A percentile compares a stretch with the other conserved stretches of the same genome.
These are phyloP conservation scores for Penicillium sp. DNA, from an alignment of 2,329 filamentous ascomycete genomes.

Conservation along the genomic window DNA sequence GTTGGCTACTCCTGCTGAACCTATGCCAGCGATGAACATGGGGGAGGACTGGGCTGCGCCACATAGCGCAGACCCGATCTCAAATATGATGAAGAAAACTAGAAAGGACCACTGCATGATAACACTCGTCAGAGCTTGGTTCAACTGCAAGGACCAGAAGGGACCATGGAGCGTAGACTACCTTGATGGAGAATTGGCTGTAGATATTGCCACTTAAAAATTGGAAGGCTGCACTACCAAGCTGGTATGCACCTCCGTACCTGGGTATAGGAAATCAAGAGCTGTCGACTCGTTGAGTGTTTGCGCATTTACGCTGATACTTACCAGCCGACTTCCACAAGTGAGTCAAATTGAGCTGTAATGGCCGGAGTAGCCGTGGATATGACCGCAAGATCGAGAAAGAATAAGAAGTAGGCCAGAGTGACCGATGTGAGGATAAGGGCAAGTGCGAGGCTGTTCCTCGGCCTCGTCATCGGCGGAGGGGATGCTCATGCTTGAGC, in stretches of 20 bases:
- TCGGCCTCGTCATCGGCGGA: too few relatives aligned
- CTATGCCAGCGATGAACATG: conserved; percentile 34
- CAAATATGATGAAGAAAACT: conserved; percentile 34
- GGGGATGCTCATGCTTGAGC: too few relatives aligned
- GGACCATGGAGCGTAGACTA: neutral
- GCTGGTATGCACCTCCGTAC: conserved; percentile 28
- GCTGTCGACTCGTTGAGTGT: too few relatives aligned
- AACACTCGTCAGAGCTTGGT: neutral
- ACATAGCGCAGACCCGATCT: conserved; percentile 31
- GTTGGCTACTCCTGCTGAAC: conserved; percentile 27
- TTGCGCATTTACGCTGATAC: neutral
- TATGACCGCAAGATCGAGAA: conserved; percentile 26
- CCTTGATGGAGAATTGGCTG: conserved; percentile 26
- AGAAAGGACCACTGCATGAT: conserved; percentile 33
- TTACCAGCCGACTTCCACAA: conserved; percentile 27
- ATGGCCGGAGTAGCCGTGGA: conserved; percentile 28
- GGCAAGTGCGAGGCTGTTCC: too few relatives aligned
- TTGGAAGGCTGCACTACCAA: conserved; percentile 29
- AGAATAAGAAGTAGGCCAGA: conserved; percentile 28
- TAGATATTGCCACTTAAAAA: conserved; percentile 32
- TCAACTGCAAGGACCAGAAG: too few relatives aligned
- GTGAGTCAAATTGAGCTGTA: conserved; percentile 27
- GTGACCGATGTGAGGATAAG: conserved; percentile 29
- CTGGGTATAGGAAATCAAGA: neutral
- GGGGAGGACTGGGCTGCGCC: conserved; percentile 26